These are phyloP conservation scores for Carex myosuroides DNA, from an alignment of 176 grass and related monocot species.

Conservation along the genomic window DNA sequence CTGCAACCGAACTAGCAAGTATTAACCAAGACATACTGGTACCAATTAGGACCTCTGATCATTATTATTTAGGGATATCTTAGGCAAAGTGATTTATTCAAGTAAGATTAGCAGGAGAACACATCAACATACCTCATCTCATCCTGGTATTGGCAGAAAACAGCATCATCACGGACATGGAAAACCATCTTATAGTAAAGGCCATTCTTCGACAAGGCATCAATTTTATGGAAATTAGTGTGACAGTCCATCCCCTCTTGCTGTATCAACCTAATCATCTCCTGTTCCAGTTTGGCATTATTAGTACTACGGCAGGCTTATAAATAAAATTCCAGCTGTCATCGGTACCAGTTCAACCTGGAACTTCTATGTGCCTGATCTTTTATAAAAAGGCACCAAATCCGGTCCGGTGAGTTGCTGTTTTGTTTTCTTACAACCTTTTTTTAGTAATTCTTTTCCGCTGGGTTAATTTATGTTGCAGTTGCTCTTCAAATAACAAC, in stretches of 20 bases:
- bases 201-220: conserved; percentile 61
- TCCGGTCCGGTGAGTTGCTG: not conserved
- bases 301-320: not conserved
- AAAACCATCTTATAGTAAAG: conserved; percentile 92
- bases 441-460: not conserved
- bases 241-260: conserved; percentile 70
- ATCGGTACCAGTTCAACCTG: not conserved
- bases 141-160: conserved; percentile 85
- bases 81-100: conserved; percentile 10
- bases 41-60: not conserved
- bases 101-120: conserved; percentile 20
- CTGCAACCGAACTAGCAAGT: not conserved
- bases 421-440: not conserved
- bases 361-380: not conserved
- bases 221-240: conserved; percentile 78
- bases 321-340: not conserved
- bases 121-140: conserved; percentile 66
- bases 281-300: conserved; percentile 44
- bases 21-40: not conserved
- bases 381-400: not conserved
- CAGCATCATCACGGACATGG: conserved; percentile 75
- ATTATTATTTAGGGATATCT: not conserved
- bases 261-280: conserved; percentile 80
- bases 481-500: not conserved
- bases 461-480: not conserved